Evolutionary conservation across 352 stramenopile species (phyloP), one percentile per base, ranked within the genome.

Genomic region (Globisporangium yorkense): DNA sequence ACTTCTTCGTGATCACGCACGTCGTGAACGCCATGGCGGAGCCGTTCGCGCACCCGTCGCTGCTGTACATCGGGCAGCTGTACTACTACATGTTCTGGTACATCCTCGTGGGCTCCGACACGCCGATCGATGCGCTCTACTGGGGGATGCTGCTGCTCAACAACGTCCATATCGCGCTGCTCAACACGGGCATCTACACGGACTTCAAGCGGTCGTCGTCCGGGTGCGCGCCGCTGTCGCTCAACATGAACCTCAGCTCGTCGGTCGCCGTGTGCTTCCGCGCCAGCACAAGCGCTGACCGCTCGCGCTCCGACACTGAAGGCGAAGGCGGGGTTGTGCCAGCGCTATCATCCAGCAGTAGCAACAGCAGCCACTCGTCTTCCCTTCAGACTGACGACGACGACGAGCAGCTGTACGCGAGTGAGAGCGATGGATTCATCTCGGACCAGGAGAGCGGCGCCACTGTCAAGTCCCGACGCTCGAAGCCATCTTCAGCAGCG

Each of bases 11-110:
- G 27, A 84, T 94, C 59, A 92, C 83, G 24, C 65, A 84, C 47
- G 75, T 89, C 41, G 81, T 94, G 40, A 90, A 90, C 65, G 72
- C 72, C 57, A 88, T 94, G 79, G 77, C 79, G 29, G 81, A 92
- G 66, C 83, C 83, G 29, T 94, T 89, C 57, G 65, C 81, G 5
- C 80, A 94, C 47, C 85, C 85, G 33, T 91, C 83, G 57, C 59
- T 94, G 51, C 59, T 94, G n/a, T 94, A 93, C 66, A 66, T 90
- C 4, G 81, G 79, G 2, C 85, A 94, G 62, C 67, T 94, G 5
- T 94, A 94, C 54, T 94, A 92, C 61, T 94, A 94, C 57, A 65
- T 89, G 10, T 94, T 92, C 61, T 94, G 85, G 85, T 94, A 94
- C 67, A 84, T 92, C 51, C 63, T 94, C 18, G 85, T 94, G 6